Evolutionary conservation across 495 filamentous ascomycete species (phyloP).

Genomic region (Xylaria telfairii): DNA sequence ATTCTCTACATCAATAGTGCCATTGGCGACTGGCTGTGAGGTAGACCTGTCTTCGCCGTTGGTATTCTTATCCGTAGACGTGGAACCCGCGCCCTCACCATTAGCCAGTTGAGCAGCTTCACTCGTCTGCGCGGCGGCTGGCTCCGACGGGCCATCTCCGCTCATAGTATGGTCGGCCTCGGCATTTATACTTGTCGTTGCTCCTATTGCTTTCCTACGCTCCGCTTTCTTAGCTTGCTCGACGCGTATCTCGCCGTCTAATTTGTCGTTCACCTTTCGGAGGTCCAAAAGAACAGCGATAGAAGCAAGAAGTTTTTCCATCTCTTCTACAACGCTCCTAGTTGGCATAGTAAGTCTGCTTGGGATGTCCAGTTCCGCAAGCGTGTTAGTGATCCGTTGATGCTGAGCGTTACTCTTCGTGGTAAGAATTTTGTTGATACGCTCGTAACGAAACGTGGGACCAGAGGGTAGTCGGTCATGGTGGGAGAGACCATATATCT

Average conservation of each 20-base stretch:
- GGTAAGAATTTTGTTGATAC: slow-evolving; percentile 78
- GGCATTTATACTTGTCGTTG: not conserved
- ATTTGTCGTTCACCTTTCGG: slow-evolving; percentile 82
- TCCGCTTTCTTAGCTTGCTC: slow-evolving; percentile 69
- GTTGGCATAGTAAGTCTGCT: slow-evolving; percentile 86
- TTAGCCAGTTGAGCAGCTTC: slow-evolving; percentile 19
- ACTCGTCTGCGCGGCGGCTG: not conserved
- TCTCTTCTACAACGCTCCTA: slow-evolving; percentile 74
- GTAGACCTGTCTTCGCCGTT: slow-evolving; percentile 32
- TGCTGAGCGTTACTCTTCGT: slow-evolving; percentile 85
- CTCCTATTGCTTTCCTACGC: slow-evolving; percentile 51
- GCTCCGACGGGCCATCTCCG: not conserved
- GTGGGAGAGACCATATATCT: slow-evolving; percentile 79
- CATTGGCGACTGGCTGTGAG: slow-evolving; percentile 30
- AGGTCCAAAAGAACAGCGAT: slow-evolving; percentile 81
- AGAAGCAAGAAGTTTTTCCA: slow-evolving; percentile 76
- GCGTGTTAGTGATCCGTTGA: slow-evolving; percentile 74
- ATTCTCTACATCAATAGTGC: slow-evolving; percentile 31
- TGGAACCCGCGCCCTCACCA: slow-evolving; percentile 31
- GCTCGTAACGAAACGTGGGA: slow-evolving; percentile 79
- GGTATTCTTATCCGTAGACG: slow-evolving; percentile 26
- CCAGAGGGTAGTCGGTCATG: slow-evolving; percentile 84
- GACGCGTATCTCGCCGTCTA: slow-evolving; percentile 81
- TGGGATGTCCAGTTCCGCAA: slow-evolving; percentile 81
- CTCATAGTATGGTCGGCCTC: slow-evolving; percentile 17